A percentile compares a stretch with the other conserved stretches of the same genome.
Conservation (phyloP, 1,284 basidiomycete species). For the Pisolithus thermaeus region DNA sequence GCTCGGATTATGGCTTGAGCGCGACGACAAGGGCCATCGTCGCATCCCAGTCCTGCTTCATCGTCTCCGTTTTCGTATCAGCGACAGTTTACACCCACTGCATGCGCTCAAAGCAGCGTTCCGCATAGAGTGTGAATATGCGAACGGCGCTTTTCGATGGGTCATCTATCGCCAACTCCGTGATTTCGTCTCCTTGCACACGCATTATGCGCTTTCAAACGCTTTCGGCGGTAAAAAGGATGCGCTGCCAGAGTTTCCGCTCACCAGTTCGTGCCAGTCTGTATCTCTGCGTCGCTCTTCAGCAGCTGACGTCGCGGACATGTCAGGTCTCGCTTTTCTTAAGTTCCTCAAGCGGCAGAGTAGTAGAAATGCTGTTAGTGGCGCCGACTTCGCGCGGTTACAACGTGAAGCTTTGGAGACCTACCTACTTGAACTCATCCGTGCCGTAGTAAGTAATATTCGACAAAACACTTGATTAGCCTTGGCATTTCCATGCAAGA, state of each 20-base stretch:
- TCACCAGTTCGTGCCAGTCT: slow-evolving; percentile 54
- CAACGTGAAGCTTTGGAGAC: slow-evolving; percentile 83
- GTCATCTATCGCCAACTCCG: slow-evolving; percentile 93
- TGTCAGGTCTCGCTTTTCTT: slow-evolving; percentile 77
- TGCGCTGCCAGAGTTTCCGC: slow-evolving; percentile 89
- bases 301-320: neutral
- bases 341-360: slow-evolving; percentile 68
- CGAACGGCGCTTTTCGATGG: slow-evolving; percentile 92
- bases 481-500: slow-evolving; percentile 44
- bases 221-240: slow-evolving; percentile 67
- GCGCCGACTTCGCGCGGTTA: slow-evolving; percentile 71
- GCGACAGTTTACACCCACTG: slow-evolving; percentile 80
- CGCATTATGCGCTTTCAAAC: slow-evolving; percentile 88
- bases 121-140: slow-evolving; percentile 95
- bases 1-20: slow-evolving; percentile 86
- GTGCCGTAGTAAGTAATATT: slow-evolving; percentile 61
- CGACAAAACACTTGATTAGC: slow-evolving; percentile 1
- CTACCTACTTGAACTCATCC: slow-evolving; percentile 86
- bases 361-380: slow-evolving; percentile 45
- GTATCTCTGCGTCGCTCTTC: neutral
- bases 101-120: slow-evolving; percentile 79
- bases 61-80: slow-evolving; percentile 77
- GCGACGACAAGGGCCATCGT: slow-evolving; percentile 82
- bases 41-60: slow-evolving; percentile 88
- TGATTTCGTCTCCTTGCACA: slow-evolving; percentile 89